Evolutionary conservation across 2,329 filamentous ascomycete genomes (phyloP), one percentile per base, ranked within the genome.

Genomic region (Penicillium thymicola): DNA sequence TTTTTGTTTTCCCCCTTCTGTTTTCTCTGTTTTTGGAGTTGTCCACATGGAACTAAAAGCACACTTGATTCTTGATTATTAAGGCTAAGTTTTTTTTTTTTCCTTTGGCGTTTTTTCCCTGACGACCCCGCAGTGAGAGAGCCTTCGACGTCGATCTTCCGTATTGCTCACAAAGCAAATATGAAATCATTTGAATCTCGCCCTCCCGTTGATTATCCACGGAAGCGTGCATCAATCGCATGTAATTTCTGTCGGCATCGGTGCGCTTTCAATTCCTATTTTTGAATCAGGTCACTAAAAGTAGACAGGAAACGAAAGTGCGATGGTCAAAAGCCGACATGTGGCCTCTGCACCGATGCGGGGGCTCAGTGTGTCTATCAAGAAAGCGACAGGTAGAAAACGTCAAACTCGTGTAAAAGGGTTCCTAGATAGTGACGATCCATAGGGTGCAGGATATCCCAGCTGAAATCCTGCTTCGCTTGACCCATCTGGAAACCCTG

Each of bases 231-330:
- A 13, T 51, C 51, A 48, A 44, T 63, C 25, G 61, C 61, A 36
- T 63, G 61, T 46, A 58, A 46, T 32, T 63, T 63, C 42, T 63
- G 61, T 59, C 59, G 61, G 16, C 58, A 62, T 51, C 50, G 61
- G 61, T 62, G 48, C n/a, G 59, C 6, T n/a, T 44, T 28, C 4
- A n/a, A 14, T 9, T 21, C 1, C 7, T n/a, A 5, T 7, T 23
- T 27, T 13, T 4, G 10, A 13, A n/a, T n/a, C 21, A 1, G 14
- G 16, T 11, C 16, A 50, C 52, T 55, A 37, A 42, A 42, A 46
- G 18, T 16, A 21, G 7, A 6, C 16, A 63, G 61, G 30, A 63
- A 63, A 46, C 55, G 61, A 18, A 63, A 63, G 50, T 63, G 61
- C 43, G 61, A 60, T 47, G 61, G 61, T 13, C 54, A 62, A 30